A percentile compares a stretch with the other conserved stretches of the same genome.
Conservation (phyloP, 352 stramenopile species). For the Phytophthora kernoviae region DNA sequence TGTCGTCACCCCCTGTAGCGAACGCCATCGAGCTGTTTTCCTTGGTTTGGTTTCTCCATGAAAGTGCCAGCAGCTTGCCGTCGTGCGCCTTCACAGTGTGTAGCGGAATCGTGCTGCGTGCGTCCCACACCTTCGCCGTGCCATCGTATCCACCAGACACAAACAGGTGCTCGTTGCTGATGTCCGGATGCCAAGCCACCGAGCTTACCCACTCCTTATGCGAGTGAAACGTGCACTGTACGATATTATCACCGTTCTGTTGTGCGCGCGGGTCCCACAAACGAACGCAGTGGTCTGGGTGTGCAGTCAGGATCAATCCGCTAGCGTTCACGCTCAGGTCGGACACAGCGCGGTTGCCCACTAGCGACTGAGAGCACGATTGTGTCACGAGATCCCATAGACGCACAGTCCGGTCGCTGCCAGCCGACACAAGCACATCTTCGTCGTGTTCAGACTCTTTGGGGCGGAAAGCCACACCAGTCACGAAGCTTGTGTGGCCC, state of each 20-base stretch:
- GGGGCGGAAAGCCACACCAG: slow-evolving; percentile 72
- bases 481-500: slow-evolving; percentile 81
- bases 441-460: slow-evolving; percentile 44
- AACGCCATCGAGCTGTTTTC: slow-evolving; percentile 44
- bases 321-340: slow-evolving; percentile 68
- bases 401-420: slow-evolving; percentile 75
- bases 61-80: slow-evolving; percentile 71
- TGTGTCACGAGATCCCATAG: slow-evolving; percentile 83
- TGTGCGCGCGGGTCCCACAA: slow-evolving; percentile 82
- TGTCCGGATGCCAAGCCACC: slow-evolving; percentile 68
- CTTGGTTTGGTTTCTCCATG: slow-evolving; percentile 52
- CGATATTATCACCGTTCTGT: slow-evolving; percentile 68
- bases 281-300: slow-evolving; percentile 80
- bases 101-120: slow-evolving; percentile 72
- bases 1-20: slow-evolving; percentile 83
- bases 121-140: slow-evolving; percentile 83
- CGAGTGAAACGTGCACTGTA: slow-evolving; percentile 84
- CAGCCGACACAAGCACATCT: slow-evolving; percentile 61
- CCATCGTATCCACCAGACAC: slow-evolving; percentile 81
- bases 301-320: slow-evolving; percentile 74
- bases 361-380: slow-evolving; percentile 71
- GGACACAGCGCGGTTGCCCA: slow-evolving; percentile 77
- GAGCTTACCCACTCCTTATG: slow-evolving; percentile 87
- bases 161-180: slow-evolving; percentile 63
- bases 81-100: slow-evolving; percentile 79